Evolutionary conservation across 2,329 filamentous ascomycete species (phyloP).

Genomic region (Trichoderma koningiopsis): DNA sequence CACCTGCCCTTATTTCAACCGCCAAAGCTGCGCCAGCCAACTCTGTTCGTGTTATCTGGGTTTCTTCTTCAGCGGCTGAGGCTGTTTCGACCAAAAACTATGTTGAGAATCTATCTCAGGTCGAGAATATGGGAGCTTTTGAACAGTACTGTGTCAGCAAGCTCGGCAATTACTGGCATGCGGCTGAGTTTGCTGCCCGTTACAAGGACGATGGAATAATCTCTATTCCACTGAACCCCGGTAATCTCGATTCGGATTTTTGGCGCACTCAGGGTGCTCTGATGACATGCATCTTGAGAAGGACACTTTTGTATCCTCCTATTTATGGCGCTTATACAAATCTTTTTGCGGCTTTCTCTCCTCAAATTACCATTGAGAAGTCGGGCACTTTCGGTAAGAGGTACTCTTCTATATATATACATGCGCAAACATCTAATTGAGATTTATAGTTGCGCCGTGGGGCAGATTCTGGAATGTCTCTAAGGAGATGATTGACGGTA

Average conservation of each 20-base stretch:
- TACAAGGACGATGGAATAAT: constrained; percentile 36
- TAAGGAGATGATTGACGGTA: constrained; percentile 5
- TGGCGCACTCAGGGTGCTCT: constrained; percentile 33
- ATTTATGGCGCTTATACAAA: constrained; percentile 24
- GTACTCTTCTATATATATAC: too few species aligned
- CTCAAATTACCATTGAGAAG: constrained; percentile 11
- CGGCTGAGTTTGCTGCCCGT: constrained; percentile 36
- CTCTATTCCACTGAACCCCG: constrained; percentile 42
- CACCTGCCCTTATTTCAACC: constrained; percentile 39
- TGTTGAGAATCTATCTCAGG: constrained; percentile 7
- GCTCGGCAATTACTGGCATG: constrained; percentile 38
- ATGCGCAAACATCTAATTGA: not conserved
- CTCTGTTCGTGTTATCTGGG: constrained; percentile 40
- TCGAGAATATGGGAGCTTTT: constrained; percentile 28
- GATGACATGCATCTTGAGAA: constrained; percentile 4
- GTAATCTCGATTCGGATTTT: constrained; percentile 44
- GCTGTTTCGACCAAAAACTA: not conserved
- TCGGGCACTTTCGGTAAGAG: constrained; percentile 16
- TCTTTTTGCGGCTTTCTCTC: constrained; percentile 23
- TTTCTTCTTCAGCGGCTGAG: constrained; percentile 31
- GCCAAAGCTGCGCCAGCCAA: constrained; percentile 35
- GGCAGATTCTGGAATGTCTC: constrained; percentile 10
- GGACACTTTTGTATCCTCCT: constrained; percentile 11
- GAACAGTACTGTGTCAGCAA: constrained; percentile 37
- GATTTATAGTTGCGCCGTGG: constrained; percentile 19